Evolutionary conservation across 331 rosid genomes (phyloP), one percentile per base, ranked within the genome.

Genomic region (Acacia pycnantha): DNA sequence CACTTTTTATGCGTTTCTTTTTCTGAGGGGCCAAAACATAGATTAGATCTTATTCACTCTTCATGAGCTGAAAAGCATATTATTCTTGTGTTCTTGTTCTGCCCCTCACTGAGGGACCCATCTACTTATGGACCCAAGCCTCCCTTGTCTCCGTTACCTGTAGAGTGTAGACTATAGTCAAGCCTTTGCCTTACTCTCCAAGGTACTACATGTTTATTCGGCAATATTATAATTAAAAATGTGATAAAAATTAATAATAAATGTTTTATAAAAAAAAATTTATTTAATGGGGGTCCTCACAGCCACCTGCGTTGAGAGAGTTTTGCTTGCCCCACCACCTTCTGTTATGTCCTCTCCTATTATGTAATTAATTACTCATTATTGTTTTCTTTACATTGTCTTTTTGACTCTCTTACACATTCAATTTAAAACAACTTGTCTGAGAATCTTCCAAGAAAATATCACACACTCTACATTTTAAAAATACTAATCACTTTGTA

Each of bases 61-160:
- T 77, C 84, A 82, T 79, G 46, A 84, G 72, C 88, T 70, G 84
- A 82, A 75, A 87, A 84, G 59, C 88, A 84, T 86, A 82, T 82
- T 79, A 70, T 84, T 69, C 29, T 69, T 27, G 84, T 70, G 62
- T n/a, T 19, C 62, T 54, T 16, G 12, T 21, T 54, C 62, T 19
- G 90, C 82, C 86, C 33, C 33, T 80, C 47, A 40, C 8, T 48
- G 76, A 13, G 76, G 87, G 87, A 22, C 87, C 84, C 87, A 81
- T 53, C 83, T 65, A 83, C 56, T 58, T 76, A 83, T 83, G 85
- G 81, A 66, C 81, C 59, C 73, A 86, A 83, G 71, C 74, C 70
- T 74, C 79, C 77, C 50, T 31, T 77, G 69, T 13, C 79, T 40
- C 29, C 3, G 0, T 83, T 80, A 76, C 83, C 78, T 65, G 33